Evolutionary conservation across 2,329 filamentous ascomycete genomes (phyloP).

Genomic region (Exophiala oligosperma): DNA sequence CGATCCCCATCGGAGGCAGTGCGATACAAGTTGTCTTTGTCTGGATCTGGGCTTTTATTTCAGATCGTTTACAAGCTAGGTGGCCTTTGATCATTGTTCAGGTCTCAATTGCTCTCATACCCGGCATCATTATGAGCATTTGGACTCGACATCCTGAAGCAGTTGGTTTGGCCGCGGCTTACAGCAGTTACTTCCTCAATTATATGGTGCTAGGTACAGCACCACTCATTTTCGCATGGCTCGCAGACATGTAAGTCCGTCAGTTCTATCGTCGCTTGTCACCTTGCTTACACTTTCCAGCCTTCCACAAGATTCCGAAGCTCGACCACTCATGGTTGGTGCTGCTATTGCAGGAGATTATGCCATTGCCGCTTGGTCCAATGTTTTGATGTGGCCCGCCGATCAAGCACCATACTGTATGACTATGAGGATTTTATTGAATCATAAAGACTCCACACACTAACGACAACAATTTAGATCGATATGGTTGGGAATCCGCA

Average conservation of each 20-base stretch:
- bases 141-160: conserved; percentile 50
- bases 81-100: conserved; percentile 54
- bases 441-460: neutral
- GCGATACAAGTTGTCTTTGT: conserved; percentile 54
- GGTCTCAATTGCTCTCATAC: conserved; percentile 48
- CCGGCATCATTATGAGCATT: conserved; percentile 54
- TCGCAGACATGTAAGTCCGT: conserved; percentile 13
- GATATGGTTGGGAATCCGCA: conserved; percentile 51
- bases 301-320: conserved; percentile 52
- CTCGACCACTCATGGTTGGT: conserved; percentile 50
- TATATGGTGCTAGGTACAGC: conserved; percentile 52
- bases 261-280: neutral
- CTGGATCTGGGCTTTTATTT: conserved; percentile 56
- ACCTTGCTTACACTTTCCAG: neutral
- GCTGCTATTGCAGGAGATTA: conserved; percentile 53
- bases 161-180: conserved; percentile 48
- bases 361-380: conserved; percentile 53
- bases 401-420: conserved; percentile 49
- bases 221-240: conserved; percentile 42
- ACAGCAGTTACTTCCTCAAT: conserved; percentile 54
- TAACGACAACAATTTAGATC: conserved; percentile 28
- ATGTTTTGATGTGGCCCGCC: conserved; percentile 55
- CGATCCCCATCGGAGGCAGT: conserved; percentile 50
- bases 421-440: neutral
- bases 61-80: conserved; percentile 50